Evolutionary conservation across 176 grass and related monocot species (phyloP), one percentile per base, ranked within the genome.

Genomic region (Zoysia pacifica): DNA sequence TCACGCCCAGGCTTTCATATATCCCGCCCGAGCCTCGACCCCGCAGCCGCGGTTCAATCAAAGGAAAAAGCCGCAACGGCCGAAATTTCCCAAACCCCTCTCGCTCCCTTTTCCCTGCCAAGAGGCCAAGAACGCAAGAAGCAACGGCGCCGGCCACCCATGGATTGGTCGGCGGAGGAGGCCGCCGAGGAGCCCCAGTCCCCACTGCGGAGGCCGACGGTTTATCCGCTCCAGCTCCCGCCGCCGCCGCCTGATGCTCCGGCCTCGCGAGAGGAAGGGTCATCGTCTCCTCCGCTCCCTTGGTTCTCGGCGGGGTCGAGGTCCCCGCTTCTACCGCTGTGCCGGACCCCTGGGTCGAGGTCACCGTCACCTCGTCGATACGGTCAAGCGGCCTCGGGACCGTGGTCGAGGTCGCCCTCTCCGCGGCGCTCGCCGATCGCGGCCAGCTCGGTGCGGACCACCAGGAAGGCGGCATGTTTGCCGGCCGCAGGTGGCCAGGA

Each of bases 111-210:
- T 28, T 11, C 16, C 7, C 28, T 20, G 7, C 36, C 37, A 77
- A 86, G 71, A 70, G 15, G 59, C 61, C 69, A 83, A 80, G 76
- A 84, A 70, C 70, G 69, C 75, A 18, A 73, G 75, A 62, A 79
- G 65, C 38, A 6, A 69, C 70, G 12, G 35, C 59, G 18, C 53
- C 44, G 37, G 10, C 44, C 50, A 44, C 48, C 86, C 64, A 88
- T 84, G 86, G 81, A 60, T 47, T 84, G 76, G 81, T 40, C 46
- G 70, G 63, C 69, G 46, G 70, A 79, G 15, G 75, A 64, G 11
- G 9, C 69, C 20, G 18, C 55, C 5, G 86, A 88, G 76, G 81
- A 73, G 13, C 68, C 60, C 2, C 4, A 37, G 20, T 54, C 47
- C 38, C 5, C 55, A 38, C 53, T 69, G 70, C 62, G 36, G 7